Base-by-base conservation (phyloP, 768 basidiomycete genomes). In the Candolleomyces efflorescens region DNA sequence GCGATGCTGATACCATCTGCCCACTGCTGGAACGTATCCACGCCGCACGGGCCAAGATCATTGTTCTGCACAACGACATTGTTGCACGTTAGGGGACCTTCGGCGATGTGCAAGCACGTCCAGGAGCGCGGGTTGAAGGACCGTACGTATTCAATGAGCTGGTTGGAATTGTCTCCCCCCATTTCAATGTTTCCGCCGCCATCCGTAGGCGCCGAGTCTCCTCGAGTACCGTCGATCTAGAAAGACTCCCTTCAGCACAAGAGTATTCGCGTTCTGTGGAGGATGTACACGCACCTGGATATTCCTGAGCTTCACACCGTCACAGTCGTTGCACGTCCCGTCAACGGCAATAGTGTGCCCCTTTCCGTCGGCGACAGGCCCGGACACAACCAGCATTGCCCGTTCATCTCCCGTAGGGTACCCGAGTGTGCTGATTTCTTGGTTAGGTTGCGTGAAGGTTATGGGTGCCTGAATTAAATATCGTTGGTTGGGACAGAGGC, bases 171-270 rank as follows among this genome's bases (percentile, higher is more conserved):
- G 18, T 76, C 64, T 10, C 91, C 92, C 4, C 92, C 92, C 78
- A 94, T 86, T 71, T 93, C 91, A 55, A 94, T 90, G 64, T 91
- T 92, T 22, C 80, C 91, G 0, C 87, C 89, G 6, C 89, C 89
- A 22, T 49, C 59, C 0, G 77, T 79, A 1, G 85, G 79, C 41
- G 77, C 62, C 6, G 76, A 82, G 23, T 79, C 80, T 17, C 70
- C 70, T 57, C 91, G 82, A 5, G 84, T 83, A 13, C 92, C 91
- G 64, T 93, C 82, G 60, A 94, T 82, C 90, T 92, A 45, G 3
- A 22, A 49, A 48, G 17, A 27, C 27, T 26, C 18, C 23, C 44
- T 37, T 41, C 11, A 50, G 47, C 18, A 53, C 26, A 5, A 51
- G 55, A 53, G 44, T 18, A 17, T 24, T 26, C 36, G 44, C 22